These are phyloP conservation scores for Schizopora paradoxa DNA, from an alignment of 1,284 basidiomycete genomes.

Conservation along the genomic window DNA sequence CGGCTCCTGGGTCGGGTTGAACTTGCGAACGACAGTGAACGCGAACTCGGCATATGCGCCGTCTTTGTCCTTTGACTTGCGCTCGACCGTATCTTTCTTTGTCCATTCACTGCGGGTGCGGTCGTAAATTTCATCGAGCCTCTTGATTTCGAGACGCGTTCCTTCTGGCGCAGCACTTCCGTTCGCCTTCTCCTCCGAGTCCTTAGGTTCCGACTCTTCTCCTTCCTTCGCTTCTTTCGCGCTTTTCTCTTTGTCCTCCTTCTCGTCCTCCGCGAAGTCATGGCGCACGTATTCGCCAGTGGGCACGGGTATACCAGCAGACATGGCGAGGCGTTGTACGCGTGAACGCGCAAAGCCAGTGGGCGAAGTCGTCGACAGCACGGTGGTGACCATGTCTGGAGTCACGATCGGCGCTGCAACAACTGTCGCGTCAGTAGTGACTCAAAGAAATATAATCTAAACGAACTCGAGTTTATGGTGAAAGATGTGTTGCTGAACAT, in stretches of 20 bases:
- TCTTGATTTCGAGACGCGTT: background rate
- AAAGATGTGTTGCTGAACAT: too few relatives aligned
- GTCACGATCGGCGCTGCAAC: too few relatives aligned
- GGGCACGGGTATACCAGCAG: background rate
- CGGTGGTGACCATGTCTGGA: too few relatives aligned
- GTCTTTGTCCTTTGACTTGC: background rate
- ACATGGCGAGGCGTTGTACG: too few relatives aligned
- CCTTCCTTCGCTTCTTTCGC: background rate
- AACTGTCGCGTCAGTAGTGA: too few relatives aligned
- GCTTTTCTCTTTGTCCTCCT: background rate
- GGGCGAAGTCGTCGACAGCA: too few relatives aligned
- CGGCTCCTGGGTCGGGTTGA: background rate
- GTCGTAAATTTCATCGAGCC: slow-evolving; percentile 1
- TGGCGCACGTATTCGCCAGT: background rate
- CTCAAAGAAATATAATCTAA: too few relatives aligned
- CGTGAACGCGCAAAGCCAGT: too few relatives aligned
- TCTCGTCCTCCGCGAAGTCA: background rate
- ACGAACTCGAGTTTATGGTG: too few relatives aligned
- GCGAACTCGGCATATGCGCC: slow-evolving; percentile 5
- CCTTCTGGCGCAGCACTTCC: background rate
- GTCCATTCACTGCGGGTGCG: background rate
- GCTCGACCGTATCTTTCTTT: background rate
- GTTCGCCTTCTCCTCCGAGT: background rate
- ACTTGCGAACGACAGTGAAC: slow-evolving; percentile 1
- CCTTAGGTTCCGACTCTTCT: background rate